Evolutionary conservation across 2,329 filamentous ascomycete species (phyloP), one percentile per base, ranked within the genome.

Genomic region (Neopestalotiopsis clavispora): DNA sequence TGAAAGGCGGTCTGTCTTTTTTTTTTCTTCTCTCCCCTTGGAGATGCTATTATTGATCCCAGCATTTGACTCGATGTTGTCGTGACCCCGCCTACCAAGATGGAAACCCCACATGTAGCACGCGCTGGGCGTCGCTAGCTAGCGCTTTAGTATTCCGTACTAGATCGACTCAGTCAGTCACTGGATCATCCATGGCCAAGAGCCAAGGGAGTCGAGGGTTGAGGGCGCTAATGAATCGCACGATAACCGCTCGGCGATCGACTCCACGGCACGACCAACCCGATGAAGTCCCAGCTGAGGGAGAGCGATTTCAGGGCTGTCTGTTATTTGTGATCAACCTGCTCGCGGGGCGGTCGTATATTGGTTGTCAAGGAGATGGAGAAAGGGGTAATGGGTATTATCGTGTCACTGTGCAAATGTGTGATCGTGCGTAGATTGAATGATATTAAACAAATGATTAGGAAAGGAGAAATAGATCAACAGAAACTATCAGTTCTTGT

Each of bases 221-320:
- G 45, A 52, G 45, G 45, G 45, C 45, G 45, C 45, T 52, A 52
- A 52, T 52, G 45, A 52, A 52, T 52, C n/a, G 45, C 45, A 52
- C 17, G 45, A 52, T 52, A 52, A 52, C 45, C 45, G 45, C 45
- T 20, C 45, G 20, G 45, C 45, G 45, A 52, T 52, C 45, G 45
- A 52, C 6, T 23, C 20, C 45, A 52, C 45, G 45, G 45, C 45
- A 52, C 45, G 20, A 52, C 45, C 14, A 52, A 23, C n/a, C 45
- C 45, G 45, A 52, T 20, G 45, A 49, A n/a, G 13, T 49, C 42
- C 40, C 4, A 13, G n/a, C 42, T 49, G 42, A 28, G 23, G 23
- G 42, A n/a, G 45, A n/a, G 45, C 17, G 9, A 52, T n/a, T 20
- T 52, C 45, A 9, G 45, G 45, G n/a, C 45, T 52, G 7, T 20